Evolutionary conservation across 495 filamentous ascomycete species (phyloP).

Genomic region (Staphylotrichum tortipilum): DNA sequence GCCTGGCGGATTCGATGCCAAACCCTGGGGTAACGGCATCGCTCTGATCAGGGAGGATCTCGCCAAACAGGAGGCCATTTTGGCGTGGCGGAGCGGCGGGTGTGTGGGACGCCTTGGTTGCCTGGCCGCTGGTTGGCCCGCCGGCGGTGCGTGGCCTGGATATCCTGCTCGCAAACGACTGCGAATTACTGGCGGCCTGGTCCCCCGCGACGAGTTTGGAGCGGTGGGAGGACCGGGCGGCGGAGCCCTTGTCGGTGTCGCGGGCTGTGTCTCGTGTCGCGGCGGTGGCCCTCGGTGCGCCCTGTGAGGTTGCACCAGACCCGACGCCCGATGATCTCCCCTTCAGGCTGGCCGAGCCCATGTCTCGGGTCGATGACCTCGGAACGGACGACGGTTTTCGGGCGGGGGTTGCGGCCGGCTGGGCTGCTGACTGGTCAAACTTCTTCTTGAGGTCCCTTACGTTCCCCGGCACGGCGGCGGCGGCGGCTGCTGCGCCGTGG

Average conservation of each 20-base stretch:
- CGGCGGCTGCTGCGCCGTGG: too few species aligned
- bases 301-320: slow-evolving; percentile 27
- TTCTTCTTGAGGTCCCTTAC: slow-evolving; percentile 48
- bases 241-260: slow-evolving; percentile 19
- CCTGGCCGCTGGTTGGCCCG: too few species aligned
- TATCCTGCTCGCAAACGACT: slow-evolving; percentile 47
- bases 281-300: slow-evolving; percentile 26
- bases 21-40: slow-evolving; percentile 36
- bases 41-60: slow-evolving; percentile 38
- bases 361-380: slow-evolving; percentile 26
- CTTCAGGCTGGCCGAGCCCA: slow-evolving; percentile 19
- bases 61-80: slow-evolving; percentile 42
- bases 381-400: slow-evolving; percentile 29
- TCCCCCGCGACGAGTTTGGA: slow-evolving; percentile 34
- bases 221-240: slow-evolving; percentile 30
- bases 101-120: too few species aligned
- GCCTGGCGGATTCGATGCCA: slow-evolving; percentile 35
- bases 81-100: slow-evolving; percentile 18
- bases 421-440: slow-evolving; percentile 37
- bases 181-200: slow-evolving; percentile 37
- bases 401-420: slow-evolving; percentile 7
- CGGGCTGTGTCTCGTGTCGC: slow-evolving; percentile 26
- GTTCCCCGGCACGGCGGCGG: slow-evolving; percentile 33
- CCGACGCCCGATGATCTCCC: slow-evolving; percentile 20
- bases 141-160: slow-evolving; percentile 35